Evolutionary conservation across 1,139 yeast species (phyloP), one percentile per base, ranked within the genome.

Genomic region (Magnusiomyces sp.): DNA sequence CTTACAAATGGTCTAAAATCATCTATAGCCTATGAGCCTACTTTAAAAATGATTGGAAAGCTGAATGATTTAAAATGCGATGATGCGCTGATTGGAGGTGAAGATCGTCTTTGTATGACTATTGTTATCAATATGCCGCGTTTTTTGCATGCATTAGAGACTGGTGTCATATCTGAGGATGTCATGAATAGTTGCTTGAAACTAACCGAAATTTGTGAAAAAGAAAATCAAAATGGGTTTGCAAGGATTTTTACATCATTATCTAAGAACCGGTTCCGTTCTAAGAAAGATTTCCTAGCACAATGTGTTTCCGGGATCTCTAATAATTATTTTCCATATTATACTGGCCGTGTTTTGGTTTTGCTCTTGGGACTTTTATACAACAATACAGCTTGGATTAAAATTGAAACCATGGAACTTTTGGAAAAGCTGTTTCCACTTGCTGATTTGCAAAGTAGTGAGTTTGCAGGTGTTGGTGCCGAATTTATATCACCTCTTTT

Each of bases 401-500:
- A 85, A 56, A 62, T 75, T 13, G 96, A 92, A 64, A 79, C 94
- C 0, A 74, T 94, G 79, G 82, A 80, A 45, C 67, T 89, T 2
- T 72, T 94, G 57, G 83, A 84, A 57, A 77, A 80, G 46, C 67
- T 92, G 10, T 77, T 94, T 57, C 94, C 96, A 1, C 70, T 77
- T 53, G 81, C 90, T 11, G 92, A 92, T 62, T 72, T 90, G 51
- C 80, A 79, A 47, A 71, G 84, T 47, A 88, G 85, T 16, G 95
- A 85, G 58, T 89, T 89, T 63, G 75, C 79, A 40, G 95, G 95
- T 1, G 83, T 89, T 44, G 98, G 98, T 5, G 98, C 98, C 0
- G 98, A 92, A 63, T 72, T 92, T 50, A 86, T 94, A 3, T 84
- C 96, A 1, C 98, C 99, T 1, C 71, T 94, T 48, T 71, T 94